phyloP scores from a whole-genome alignment of 2,329 filamentous ascomycete genomes.

The Chrysoporthe deuterocubensis region DNA sequence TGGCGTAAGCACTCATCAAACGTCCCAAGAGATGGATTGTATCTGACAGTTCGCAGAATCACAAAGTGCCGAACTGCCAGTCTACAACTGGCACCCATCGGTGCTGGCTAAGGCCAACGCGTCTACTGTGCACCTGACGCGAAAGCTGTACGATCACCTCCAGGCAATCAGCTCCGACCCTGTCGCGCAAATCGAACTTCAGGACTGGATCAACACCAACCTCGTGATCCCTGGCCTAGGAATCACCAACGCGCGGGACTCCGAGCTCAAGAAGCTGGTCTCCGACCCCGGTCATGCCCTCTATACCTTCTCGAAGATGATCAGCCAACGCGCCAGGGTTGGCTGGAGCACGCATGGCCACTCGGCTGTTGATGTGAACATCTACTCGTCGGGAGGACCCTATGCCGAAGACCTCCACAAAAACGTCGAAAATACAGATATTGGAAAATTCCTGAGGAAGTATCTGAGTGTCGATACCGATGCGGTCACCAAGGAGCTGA shows the following conservation, averaged over 20 bases:
- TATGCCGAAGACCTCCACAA: slow-evolving; percentile 70
- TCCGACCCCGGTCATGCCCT: slow-evolving; percentile 58
- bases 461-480: slow-evolving; percentile 84
- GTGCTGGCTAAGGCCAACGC: slow-evolving; percentile 78
- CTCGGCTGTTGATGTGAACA: slow-evolving; percentile 92
- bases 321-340: slow-evolving; percentile 84
- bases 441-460: slow-evolving; percentile 78
- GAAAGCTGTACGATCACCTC: slow-evolving; percentile 65
- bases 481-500: slow-evolving; percentile 75
- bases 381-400: slow-evolving; percentile 79
- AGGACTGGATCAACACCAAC: slow-evolving; percentile 68
- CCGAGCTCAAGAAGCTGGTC: slow-evolving; percentile 72
- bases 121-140: slow-evolving; percentile 72
- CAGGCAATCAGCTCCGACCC: slow-evolving; percentile 38
- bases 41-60: slow-evolving; percentile 23
- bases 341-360: slow-evolving; percentile 97
- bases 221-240: slow-evolving; percentile 75
- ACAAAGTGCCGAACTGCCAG: slow-evolving; percentile 47
- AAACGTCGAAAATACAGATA: slow-evolving; percentile 94
- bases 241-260: slow-evolving; percentile 71
- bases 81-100: slow-evolving; percentile 78
- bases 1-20: slow-evolving; percentile 60
- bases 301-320: slow-evolving; percentile 76
- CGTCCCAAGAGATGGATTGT: background rate
- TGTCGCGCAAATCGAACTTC: slow-evolving; percentile 46